phyloP scores from a whole-genome alignment of 2,329 filamentous ascomycete genomes.

The Cladosporium sp. region DNA sequence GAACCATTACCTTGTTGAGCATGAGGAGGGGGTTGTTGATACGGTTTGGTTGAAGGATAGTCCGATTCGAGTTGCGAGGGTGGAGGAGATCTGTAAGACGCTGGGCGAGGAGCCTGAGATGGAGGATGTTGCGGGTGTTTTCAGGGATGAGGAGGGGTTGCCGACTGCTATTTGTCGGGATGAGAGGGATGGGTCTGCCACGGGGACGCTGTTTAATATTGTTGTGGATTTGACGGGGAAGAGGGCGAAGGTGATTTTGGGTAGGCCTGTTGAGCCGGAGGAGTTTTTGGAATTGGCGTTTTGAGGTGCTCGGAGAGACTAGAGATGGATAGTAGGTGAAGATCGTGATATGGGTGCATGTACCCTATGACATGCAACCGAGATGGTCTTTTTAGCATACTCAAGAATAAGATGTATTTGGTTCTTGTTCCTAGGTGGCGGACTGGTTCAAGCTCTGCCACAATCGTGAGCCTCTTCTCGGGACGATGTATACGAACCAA shows the following conservation, averaged over 20 bases:
- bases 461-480: no score
- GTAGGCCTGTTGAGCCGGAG: slow-evolving; percentile 29
- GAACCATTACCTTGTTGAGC: slow-evolving; percentile 40
- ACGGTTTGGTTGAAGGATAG: slow-evolving; percentile 42
- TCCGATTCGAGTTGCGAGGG: slow-evolving; percentile 7
- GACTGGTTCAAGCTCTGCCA: no score
- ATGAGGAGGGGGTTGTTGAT: slow-evolving; percentile 35
- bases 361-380: no score
- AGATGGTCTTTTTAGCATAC: no score
- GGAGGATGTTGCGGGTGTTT: slow-evolving; percentile 30
- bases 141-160: slow-evolving; percentile 39
- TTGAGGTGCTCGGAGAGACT: no score
- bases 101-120: slow-evolving; percentile 36
- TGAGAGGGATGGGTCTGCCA: slow-evolving; percentile 20
- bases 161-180: slow-evolving; percentile 35
- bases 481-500: no score
- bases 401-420: no score
- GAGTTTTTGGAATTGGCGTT: slow-evolving; percentile 24
- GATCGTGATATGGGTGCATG: no score
- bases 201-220: slow-evolving; percentile 35
- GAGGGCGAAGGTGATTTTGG: slow-evolving; percentile 28
- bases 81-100: slow-evolving; percentile 19
- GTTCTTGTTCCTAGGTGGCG: no score
- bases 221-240: slow-evolving; percentile 33
- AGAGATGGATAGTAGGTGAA: no score